phyloP scores from a whole-genome alignment of 257 asterid genomes.

The Solanum chilense region DNA sequence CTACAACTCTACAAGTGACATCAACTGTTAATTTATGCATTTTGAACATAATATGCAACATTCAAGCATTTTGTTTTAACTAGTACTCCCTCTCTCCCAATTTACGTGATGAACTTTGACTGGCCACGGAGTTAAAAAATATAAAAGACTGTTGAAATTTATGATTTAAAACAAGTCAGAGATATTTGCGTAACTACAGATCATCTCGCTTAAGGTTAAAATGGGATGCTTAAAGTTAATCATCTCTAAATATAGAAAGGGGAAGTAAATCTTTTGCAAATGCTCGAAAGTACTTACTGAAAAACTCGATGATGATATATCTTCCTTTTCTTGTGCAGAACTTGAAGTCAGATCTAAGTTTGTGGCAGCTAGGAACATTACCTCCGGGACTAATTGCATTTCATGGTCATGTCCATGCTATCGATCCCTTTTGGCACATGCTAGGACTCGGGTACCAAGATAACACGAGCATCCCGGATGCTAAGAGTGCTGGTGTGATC shows the following conservation, averaged over 20 bases:
- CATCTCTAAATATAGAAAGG: not conserved
- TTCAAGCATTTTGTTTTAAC: not conserved
- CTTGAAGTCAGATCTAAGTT: slow-evolving; percentile 77
- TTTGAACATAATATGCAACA: not conserved
- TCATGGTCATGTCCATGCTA: slow-evolving; percentile 62
- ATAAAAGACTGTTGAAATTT: not conserved
- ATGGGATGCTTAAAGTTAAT: not conserved
- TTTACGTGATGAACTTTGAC: not conserved
- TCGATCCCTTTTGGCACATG: slow-evolving; percentile 93
- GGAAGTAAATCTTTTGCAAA: not conserved
- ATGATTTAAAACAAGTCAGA: not conserved
- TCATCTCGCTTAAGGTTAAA: not conserved
- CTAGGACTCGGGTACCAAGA: slow-evolving; percentile 93
- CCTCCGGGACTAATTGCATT: slow-evolving; percentile 95
- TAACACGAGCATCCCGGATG: slow-evolving; percentile 57
- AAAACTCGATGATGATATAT: not conserved
- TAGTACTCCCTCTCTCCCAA: not conserved
- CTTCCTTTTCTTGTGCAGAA: slow-evolving; percentile 38
- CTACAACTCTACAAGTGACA: not conserved
- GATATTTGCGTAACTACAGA: not conserved
- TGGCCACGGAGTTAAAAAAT: not conserved
- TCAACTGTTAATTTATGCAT: not conserved
- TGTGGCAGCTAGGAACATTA: slow-evolving; percentile 96
- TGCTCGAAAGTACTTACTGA: not conserved
- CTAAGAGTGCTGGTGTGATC: slow-evolving; percentile 72